These are phyloP conservation scores for Plasmodium cynomolgi DNA, from an alignment of 169 alveolate genomes.

Conservation along the genomic window DNA sequence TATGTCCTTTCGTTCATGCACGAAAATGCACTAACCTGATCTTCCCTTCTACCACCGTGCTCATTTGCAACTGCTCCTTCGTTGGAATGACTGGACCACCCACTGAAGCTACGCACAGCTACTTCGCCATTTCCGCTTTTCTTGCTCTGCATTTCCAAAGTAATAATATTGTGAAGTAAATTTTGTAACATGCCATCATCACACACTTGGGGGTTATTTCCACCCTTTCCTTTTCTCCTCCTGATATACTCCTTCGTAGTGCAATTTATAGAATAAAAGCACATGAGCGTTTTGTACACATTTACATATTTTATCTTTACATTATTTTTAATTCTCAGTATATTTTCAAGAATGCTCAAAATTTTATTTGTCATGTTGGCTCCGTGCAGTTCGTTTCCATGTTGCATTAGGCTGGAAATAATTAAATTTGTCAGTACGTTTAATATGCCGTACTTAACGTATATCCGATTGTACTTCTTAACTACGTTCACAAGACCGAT, in stretches of 20 bases:
- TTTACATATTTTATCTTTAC: constrained; percentile 38
- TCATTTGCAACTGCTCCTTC: not conserved
- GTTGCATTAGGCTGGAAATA: constrained; percentile 7
- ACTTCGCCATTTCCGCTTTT: not conserved
- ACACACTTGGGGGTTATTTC: not conserved
- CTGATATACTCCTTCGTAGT: not conserved
- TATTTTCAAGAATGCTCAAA: constrained; percentile 16
- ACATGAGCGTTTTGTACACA: constrained; percentile 22
- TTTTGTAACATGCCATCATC: constrained; percentile 8
- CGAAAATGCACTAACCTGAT: not conserved
- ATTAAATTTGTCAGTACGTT: constrained; percentile 20
- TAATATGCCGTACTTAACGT: constrained; percentile 5
- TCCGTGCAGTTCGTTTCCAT: not conserved
- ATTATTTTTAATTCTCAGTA: constrained; percentile 41
- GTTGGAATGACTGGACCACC: not conserved
- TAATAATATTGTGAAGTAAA: not conserved
- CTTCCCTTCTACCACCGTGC: not conserved
- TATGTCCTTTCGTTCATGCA: not conserved
- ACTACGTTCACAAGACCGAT: constrained; percentile 35
- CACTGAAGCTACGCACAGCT: not conserved
- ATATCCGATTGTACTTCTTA: constrained; percentile 24
- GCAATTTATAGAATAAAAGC: constrained; percentile 3
- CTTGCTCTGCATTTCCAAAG: not conserved
- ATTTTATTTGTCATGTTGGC: constrained; percentile 4
- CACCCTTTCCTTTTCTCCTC: not conserved